phyloP scores from a whole-genome alignment of 177 flowering plant genomes.

The Vitis hybrid region DNA sequence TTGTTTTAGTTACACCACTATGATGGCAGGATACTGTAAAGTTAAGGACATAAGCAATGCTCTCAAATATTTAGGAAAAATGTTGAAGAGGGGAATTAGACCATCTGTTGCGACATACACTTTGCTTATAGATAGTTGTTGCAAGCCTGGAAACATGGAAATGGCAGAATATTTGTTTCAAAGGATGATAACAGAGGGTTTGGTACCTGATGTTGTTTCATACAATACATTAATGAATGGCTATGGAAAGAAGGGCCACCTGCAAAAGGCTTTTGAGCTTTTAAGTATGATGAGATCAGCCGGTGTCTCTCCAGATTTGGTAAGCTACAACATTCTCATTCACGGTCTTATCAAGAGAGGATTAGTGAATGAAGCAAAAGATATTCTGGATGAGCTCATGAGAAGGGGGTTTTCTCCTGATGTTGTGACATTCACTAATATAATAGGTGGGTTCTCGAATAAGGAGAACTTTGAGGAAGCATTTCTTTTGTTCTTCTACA shows the following conservation, averaged over 20 bases:
- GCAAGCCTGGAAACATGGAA: slow-evolving; percentile 36
- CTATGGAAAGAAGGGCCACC: slow-evolving; percentile 32
- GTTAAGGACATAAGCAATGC: slow-evolving; percentile 22
- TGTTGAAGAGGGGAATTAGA: slow-evolving; percentile 45
- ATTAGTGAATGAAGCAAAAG: slow-evolving; percentile 35
- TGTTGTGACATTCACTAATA: slow-evolving; percentile 37
- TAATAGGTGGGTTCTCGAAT: slow-evolving; percentile 33
- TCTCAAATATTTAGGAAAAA: slow-evolving; percentile 34
- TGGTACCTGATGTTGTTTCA: slow-evolving; percentile 36
- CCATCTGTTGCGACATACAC: slow-evolving; percentile 46
- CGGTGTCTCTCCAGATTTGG: slow-evolving; percentile 32
- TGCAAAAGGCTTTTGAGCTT: slow-evolving; percentile 41
- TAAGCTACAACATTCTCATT: slow-evolving; percentile 42
- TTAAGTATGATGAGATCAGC: slow-evolving; percentile 32
- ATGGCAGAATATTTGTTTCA: slow-evolving; percentile 37
- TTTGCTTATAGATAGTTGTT: slow-evolving; percentile 31
- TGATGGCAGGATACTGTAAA: slow-evolving; percentile 50
- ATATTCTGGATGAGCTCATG: slow-evolving; percentile 40
- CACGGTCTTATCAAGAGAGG: slow-evolving; percentile 41
- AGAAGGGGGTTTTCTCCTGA: slow-evolving; percentile 43
- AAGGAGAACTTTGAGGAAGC: slow-evolving; percentile 44
- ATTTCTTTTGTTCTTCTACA: slow-evolving; percentile 43
- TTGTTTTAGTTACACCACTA: slow-evolving; percentile 42
- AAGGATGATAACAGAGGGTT: slow-evolving; percentile 30
- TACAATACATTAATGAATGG: slow-evolving; percentile 49